Evolutionary conservation across 345 rosid species (phyloP).

Genomic region (Populus nigra): DNA sequence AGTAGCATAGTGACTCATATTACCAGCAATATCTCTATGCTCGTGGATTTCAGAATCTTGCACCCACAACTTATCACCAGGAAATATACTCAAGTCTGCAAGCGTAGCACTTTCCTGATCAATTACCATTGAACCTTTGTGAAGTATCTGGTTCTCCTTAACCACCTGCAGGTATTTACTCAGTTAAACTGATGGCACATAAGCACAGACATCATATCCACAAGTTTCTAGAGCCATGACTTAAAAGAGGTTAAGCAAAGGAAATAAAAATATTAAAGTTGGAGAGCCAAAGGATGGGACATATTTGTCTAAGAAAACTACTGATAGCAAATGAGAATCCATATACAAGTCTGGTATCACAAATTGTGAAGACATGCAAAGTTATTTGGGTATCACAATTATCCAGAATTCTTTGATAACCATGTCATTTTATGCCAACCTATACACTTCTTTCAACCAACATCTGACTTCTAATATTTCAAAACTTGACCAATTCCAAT

Average conservation of each 20-base stretch:
- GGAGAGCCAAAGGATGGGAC: background rate
- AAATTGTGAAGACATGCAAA: background rate
- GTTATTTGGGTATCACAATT: background rate
- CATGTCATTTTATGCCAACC: background rate
- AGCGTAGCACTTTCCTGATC: conserved; percentile 90
- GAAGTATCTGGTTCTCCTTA: conserved; percentile 91
- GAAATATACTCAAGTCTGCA: conserved; percentile 92
- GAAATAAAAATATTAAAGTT: background rate
- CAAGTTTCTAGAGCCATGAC: background rate
- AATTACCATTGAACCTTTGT: conserved; percentile 70
- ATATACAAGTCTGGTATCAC: background rate
- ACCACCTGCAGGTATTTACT: conserved; percentile 57
- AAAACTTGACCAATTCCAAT: background rate
- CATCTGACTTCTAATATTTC: background rate
- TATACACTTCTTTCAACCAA: background rate
- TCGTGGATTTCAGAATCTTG: conserved; percentile 92
- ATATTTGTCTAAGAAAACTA: background rate
- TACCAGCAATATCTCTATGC: conserved; percentile 98
- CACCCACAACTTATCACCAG: conserved; percentile 97
- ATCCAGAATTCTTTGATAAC: background rate
- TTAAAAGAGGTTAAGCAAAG: background rate
- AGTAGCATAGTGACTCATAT: conserved; percentile 6
- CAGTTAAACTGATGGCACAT: background rate
- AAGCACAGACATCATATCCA: background rate
- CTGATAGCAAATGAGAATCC: background rate